phyloP scores from a whole-genome alignment of 2,329 filamentous ascomycete species.

The Stagonosporopsis chrysanthemi region DNA sequence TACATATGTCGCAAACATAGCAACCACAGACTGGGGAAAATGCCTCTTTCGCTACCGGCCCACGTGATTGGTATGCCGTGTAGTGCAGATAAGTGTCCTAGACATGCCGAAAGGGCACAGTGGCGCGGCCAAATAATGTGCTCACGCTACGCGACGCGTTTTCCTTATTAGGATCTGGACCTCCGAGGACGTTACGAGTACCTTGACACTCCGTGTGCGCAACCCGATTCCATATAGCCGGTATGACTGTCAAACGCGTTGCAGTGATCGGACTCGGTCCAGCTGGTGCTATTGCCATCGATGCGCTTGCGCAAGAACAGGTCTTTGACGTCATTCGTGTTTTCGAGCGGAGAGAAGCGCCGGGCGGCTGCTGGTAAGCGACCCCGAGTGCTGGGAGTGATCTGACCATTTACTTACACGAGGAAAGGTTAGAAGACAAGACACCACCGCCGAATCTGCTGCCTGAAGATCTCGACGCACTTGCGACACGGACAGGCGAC shows the following conservation, averaged over 20 bases:
- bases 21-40: conserved; percentile 9
- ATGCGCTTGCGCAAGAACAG: conserved; percentile 67
- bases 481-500: conserved; percentile 33
- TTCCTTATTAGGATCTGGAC: conserved; percentile 8
- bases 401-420: neutral
- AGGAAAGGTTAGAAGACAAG: conserved; percentile 33
- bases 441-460: conserved; percentile 30
- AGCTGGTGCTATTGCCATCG: conserved; percentile 66
- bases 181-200: conserved; percentile 3
- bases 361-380: conserved; percentile 69
- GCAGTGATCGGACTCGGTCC: conserved; percentile 70
- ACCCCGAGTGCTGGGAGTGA: neutral
- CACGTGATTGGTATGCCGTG: neutral
- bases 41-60: neutral
- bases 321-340: conserved; percentile 66
- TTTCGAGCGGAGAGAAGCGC: conserved; percentile 66
- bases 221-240: neutral
- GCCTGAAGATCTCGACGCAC: conserved; percentile 26
- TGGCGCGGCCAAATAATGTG: conserved; percentile 6
- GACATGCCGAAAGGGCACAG: neutral
- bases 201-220: neutral
- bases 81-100: neutral
- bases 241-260: conserved; percentile 50
- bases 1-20: conserved; percentile 31
- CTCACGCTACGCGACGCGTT: conserved; percentile 11